Evolutionary conservation across 78 protist species (phyloP).

Genomic region (Dictyostelium purpureum): DNA sequence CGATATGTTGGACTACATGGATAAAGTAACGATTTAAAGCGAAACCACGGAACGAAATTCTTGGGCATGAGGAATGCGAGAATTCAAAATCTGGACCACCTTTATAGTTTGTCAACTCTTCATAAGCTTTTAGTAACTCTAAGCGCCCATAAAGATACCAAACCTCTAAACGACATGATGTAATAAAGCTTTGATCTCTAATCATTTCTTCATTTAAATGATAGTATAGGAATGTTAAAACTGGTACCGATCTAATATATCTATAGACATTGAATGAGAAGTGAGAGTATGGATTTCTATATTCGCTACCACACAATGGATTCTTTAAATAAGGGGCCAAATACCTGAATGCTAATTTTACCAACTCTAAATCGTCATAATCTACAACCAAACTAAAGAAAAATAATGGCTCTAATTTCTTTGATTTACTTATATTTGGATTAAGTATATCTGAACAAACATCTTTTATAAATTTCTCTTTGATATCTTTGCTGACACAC

Average conservation of each 20-base stretch:
- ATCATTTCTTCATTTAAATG: not conserved
- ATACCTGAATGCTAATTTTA: not conserved
- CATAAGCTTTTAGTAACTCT: not conserved
- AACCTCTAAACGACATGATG: not conserved
- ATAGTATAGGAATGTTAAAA: not conserved
- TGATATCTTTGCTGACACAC: not conserved
- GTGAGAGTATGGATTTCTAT: not conserved
- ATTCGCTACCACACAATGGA: not conserved
- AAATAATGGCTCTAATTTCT: no score
- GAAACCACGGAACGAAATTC: not conserved
- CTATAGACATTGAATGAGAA: not conserved
- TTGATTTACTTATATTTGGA: no score
- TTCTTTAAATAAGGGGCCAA: not conserved
- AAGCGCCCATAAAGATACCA: constrained; percentile 4
- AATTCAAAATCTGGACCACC: constrained; percentile 2
- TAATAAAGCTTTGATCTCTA: not conserved
- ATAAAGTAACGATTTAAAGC: not conserved
- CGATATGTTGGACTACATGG: not conserved
- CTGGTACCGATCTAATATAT: constrained; percentile 3
- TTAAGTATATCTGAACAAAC: not conserved
- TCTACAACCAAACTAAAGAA: no score
- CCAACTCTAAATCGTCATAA: no score
- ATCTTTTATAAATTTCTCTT: not conserved
- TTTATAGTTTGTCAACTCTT: not conserved
- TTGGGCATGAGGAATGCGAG: not conserved